Conservation (phyloP, 768 basidiomycete species). For the Pleurotus pulmonarius region DNA sequence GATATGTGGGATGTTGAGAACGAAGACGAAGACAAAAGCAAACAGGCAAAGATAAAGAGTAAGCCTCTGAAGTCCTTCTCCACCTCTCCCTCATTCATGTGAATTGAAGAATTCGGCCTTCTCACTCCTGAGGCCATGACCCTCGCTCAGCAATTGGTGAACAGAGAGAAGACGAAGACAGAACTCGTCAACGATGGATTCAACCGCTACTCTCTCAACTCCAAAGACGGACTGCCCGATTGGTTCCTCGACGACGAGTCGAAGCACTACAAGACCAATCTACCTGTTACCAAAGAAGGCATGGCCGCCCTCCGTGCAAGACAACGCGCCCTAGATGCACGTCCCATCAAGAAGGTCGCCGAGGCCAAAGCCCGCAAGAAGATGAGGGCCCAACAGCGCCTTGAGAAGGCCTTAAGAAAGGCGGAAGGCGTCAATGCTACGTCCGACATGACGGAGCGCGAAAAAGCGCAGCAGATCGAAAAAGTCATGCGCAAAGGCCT, state of each 20-base stretch:
- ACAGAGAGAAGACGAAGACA: constrained; percentile 84
- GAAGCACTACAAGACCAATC: constrained; percentile 88
- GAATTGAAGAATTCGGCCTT: constrained; percentile 66
- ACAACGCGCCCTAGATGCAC: constrained; percentile 90
- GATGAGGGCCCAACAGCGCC: constrained; percentile 74
- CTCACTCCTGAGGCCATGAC: constrained; percentile 88
- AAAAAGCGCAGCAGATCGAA: constrained; percentile 92
- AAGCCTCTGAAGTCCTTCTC: constrained; percentile 17
- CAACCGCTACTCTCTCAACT: constrained; percentile 86
- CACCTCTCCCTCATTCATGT: not conserved
- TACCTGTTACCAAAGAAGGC: constrained; percentile 97
- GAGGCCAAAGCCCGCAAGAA: constrained; percentile 99
- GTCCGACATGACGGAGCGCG: constrained; percentile 87
- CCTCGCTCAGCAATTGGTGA: constrained; percentile 87
- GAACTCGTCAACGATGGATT: constrained; percentile 94
- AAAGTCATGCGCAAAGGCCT: constrained; percentile 84
- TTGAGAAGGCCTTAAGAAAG: constrained; percentile 94
- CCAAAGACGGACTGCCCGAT: constrained; percentile 86
- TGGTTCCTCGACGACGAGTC: constrained; percentile 99
- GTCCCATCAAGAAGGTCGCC: constrained; percentile 98
- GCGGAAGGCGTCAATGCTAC: constrained; percentile 91
- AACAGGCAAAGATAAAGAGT: constrained; percentile 68
- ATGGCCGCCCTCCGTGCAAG: constrained; percentile 79
- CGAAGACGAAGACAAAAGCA: constrained; percentile 69
- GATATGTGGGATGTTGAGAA: constrained; percentile 82